Conservation (phyloP, 2,329 filamentous ascomycete species). For the Trichoderma sp. region DNA sequence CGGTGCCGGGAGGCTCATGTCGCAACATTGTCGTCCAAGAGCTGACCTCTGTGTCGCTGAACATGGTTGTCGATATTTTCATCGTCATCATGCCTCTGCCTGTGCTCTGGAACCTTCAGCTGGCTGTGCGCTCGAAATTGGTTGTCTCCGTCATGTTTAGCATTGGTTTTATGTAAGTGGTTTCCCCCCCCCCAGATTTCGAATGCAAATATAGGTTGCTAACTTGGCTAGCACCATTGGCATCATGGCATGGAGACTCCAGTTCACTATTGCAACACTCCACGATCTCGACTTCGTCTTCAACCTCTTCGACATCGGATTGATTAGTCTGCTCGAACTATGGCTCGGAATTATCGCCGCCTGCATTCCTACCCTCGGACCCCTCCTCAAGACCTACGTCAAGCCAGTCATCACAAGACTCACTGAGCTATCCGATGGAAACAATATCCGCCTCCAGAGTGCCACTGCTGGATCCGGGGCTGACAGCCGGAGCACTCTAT, state of each 20-base stretch:
- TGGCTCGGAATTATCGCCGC: conserved; percentile 41
- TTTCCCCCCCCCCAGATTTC: neutral
- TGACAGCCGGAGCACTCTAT: neutral
- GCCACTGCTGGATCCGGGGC: neutral
- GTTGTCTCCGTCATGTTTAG: neutral
- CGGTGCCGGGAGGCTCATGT: neutral
- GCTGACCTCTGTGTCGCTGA: neutral
- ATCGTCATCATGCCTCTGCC: neutral
- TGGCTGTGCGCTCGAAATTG: neutral
- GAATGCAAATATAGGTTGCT: neutral
- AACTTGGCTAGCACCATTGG: neutral
- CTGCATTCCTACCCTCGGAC: conserved; percentile 42
- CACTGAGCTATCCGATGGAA: neutral
- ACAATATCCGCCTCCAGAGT: neutral
- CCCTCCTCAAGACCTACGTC: conserved; percentile 33
- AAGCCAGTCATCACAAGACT: conserved; percentile 23
- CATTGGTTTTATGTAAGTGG: neutral
- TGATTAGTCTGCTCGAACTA: conserved; percentile 38
- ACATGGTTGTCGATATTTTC: neutral
- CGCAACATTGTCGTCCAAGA: neutral
- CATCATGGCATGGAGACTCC: neutral
- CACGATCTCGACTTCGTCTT: conserved; percentile 24
- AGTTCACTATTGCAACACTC: conserved; percentile 22
- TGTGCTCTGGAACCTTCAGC: neutral
- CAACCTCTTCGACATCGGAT: conserved; percentile 32